phyloP scores from a whole-genome alignment of 805 yeast species.

The Metschnikowia corniflorae region DNA sequence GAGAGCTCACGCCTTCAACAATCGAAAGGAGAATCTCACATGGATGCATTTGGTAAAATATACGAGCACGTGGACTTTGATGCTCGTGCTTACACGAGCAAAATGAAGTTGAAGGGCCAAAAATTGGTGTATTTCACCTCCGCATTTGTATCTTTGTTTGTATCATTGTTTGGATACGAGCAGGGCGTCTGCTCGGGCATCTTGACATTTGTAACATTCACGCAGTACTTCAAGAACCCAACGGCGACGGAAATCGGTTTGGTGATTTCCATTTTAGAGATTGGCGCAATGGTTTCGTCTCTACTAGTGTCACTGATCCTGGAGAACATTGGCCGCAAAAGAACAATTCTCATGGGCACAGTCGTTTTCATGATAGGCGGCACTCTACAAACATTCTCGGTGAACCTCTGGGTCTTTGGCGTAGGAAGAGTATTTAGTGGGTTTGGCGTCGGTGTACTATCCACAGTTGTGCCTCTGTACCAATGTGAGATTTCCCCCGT shows the following conservation, averaged over 20 bases:
- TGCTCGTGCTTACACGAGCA: slow-evolving; percentile 29
- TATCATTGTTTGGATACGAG: slow-evolving; percentile 31
- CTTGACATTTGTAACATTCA: slow-evolving; percentile 68
- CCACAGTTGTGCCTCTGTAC: slow-evolving; percentile 83
- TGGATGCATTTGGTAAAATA: slow-evolving; percentile 32
- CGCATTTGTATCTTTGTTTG: slow-evolving; percentile 43
- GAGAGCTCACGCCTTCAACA: slow-evolving; percentile 11
- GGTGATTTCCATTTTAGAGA: slow-evolving; percentile 19
- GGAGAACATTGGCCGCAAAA: slow-evolving; percentile 19
- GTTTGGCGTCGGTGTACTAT: slow-evolving; percentile 79
- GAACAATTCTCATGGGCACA: slow-evolving; percentile 19
- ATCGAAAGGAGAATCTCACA: slow-evolving; percentile 2
- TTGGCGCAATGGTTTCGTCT: slow-evolving; percentile 21
- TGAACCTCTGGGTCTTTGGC: slow-evolving; percentile 53
- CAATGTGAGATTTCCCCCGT: slow-evolving; percentile 89
- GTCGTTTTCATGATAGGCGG: slow-evolving; percentile 18
- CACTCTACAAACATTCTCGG: slow-evolving; percentile 35
- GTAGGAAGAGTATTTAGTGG: slow-evolving; percentile 77
- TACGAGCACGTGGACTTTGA: slow-evolving; percentile 39
- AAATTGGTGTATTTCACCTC: slow-evolving; percentile 42
- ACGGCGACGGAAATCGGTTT: slow-evolving; percentile 17
- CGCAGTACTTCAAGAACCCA: slow-evolving; percentile 26
- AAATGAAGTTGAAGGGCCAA: slow-evolving; percentile 36
- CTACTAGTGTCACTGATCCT: slow-evolving; percentile 16
- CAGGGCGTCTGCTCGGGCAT: slow-evolving; percentile 90